Conservation (phyloP, 495 filamentous ascomycete species). For the Neurospora tetrasperma region DNA sequence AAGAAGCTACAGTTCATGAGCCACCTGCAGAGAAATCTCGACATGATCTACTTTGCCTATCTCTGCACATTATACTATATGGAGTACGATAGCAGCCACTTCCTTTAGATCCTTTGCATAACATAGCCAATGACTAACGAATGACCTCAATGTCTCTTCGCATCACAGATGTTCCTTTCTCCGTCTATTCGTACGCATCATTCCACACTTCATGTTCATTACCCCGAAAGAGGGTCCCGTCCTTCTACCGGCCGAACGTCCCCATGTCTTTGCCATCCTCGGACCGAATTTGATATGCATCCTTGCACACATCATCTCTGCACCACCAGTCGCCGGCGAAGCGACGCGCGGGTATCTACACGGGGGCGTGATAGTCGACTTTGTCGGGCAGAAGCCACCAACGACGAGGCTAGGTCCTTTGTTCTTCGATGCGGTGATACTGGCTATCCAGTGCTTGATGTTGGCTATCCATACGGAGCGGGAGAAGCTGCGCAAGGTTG, state of each 20-base stretch:
- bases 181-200: constrained; percentile 56
- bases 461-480: constrained; percentile 61
- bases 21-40: constrained; percentile 59
- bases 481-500: constrained; percentile 41
- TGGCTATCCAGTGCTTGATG: constrained; percentile 63
- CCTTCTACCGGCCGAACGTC: constrained; percentile 53
- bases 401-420: constrained; percentile 54
- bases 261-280: constrained; percentile 61
- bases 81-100: constrained; percentile 52
- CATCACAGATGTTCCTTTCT: constrained; percentile 62
- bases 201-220: constrained; percentile 65
- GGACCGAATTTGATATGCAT: constrained; percentile 62
- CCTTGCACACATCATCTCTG: constrained; percentile 54
- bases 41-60: constrained; percentile 73
- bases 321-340: constrained; percentile 59
- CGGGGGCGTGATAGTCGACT: constrained; percentile 73
- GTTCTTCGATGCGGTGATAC: constrained; percentile 52
- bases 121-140: background rate
- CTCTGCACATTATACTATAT: constrained; percentile 79
- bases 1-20: constrained; percentile 58
- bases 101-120: background rate
- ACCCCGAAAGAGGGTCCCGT: constrained; percentile 57
- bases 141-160: background rate
- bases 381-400: constrained; percentile 75
- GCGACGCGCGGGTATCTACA: constrained; percentile 72